phyloP scores from a whole-genome alignment of 345 rosid species.

The Acer yangbiense region DNA sequence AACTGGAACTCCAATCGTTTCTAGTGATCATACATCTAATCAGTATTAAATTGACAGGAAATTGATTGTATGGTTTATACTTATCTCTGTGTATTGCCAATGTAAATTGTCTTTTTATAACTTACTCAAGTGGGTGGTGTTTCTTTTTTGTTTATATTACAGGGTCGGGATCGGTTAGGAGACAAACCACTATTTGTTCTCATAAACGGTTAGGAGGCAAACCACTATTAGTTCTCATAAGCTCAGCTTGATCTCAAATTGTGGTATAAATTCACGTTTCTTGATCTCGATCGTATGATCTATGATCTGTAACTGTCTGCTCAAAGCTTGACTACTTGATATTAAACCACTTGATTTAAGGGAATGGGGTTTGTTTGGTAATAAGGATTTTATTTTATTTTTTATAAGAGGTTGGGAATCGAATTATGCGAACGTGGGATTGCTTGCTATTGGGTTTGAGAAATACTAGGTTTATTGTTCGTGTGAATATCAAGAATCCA shows the following conservation, averaged over 20 bases:
- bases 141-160: constrained; percentile 26
- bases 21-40: neutral
- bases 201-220: constrained; percentile 68
- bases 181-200: constrained; percentile 83
- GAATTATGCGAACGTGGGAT: neutral
- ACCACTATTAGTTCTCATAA: constrained; percentile 78
- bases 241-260: constrained; percentile 34
- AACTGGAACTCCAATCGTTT: neutral
- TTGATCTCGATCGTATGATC: neutral
- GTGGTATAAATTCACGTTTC: constrained; percentile 5
- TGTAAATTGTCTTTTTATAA: neutral
- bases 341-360: neutral
- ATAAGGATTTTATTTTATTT: constrained; percentile 3
- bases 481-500: neutral
- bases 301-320: constrained; percentile 14
- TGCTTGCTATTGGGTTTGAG: constrained; percentile 7
- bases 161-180: constrained; percentile 84
- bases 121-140: neutral
- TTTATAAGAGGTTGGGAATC: neutral
- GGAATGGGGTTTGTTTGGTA: constrained; percentile 4
- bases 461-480: neutral
- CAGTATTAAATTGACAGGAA: neutral
- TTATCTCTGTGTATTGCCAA: neutral
- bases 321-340: constrained; percentile 11
- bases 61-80: neutral